These are phyloP conservation scores for Xylogone sp. DNA, from an alignment of 2,329 filamentous ascomycete species.

Conservation along the genomic window DNA sequence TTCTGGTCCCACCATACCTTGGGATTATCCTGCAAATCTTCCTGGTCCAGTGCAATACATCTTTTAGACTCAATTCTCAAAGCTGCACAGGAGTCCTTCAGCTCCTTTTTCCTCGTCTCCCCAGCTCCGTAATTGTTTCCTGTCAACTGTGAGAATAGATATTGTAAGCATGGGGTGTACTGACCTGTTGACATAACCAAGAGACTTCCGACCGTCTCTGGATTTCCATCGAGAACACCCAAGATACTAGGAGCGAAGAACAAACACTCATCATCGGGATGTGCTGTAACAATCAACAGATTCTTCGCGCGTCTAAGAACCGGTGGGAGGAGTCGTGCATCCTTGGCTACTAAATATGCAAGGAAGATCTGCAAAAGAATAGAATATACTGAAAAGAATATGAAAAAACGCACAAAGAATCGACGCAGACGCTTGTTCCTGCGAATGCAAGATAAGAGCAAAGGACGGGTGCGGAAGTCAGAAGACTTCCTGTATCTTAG, in stretches of 20 bases:
- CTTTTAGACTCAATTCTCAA: constrained; percentile 24
- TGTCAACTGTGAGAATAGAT: background rate
- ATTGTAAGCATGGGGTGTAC: background rate
- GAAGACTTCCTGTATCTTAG: background rate
- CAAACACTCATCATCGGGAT: constrained; percentile 23
- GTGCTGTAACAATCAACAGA: constrained; percentile 34
- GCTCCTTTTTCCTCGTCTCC: constrained; percentile 16
- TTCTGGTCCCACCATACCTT: constrained; percentile 34
- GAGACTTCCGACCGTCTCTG: constrained; percentile 15
- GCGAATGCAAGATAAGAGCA: background rate
- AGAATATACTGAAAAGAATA: constrained; percentile 4
- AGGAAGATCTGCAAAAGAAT: constrained; percentile 32
- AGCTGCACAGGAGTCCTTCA: constrained; percentile 18
- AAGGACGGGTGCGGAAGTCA: background rate
- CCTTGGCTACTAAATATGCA: constrained; percentile 32
- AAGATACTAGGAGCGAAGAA: constrained; percentile 26
- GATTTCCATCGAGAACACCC: constrained; percentile 12
- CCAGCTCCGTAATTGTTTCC: constrained; percentile 24
- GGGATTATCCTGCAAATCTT: constrained; percentile 35
- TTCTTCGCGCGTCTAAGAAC: constrained; percentile 31
- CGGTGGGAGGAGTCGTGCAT: constrained; percentile 32
- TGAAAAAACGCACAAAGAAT: background rate
- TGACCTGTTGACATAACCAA: constrained; percentile 18
- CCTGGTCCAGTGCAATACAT: constrained; percentile 32
- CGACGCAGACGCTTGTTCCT: background rate